Base-by-base conservation (phyloP, 148 eudicot genomes). In the Hydrangea macrophylla region DNA sequence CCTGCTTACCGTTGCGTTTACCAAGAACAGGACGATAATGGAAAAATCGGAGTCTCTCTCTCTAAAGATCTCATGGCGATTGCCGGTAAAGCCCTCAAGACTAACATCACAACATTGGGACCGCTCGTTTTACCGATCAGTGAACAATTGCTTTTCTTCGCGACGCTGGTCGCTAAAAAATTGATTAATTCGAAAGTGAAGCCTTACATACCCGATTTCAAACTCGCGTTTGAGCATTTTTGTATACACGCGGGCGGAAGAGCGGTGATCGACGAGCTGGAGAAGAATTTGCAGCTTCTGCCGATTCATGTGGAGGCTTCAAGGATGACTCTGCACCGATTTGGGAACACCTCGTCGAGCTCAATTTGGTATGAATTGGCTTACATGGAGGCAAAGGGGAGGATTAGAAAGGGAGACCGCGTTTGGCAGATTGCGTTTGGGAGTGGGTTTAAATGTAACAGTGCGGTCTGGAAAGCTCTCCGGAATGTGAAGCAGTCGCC, bases 381-480 rank as follows among this genome's bases (percentile, higher is more conserved):
- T 1, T 85, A 85, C 55, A 79, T 61, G n/a, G 89, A 85, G 73
- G 89, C 89, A 1, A 85, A 85, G 22, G 84, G 86, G 62, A 82
- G 89, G 80, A 78, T 85, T 72, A 70, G 58, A 70, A 82, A 44
- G 56, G 89, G 89, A 12, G 60, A 85, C 40, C 68, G 86, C 18
- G 75, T 85, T 0, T 85, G 89, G 89, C 89, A 85, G 45, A 85
- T 85, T 17, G 89, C 88, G 22, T 84, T 84, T 6, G 88, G 88
- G 64, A 82, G 86, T 0, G 88, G 88, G 35, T 84, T 84, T 50
- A 85, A 85, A 75, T 85, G 89, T 53, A 85, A 85, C 55, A 85
- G 89, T 26, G 89, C 86, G 0, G 86, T 85, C 10, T 85, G 89
- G 89, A 55, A 79, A 53, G 86, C 89, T 5, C 25, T 85, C 11